Evolutionary conservation across 1,139 yeast genomes (phyloP).

Genomic region (Zygosaccharomyces sapae): DNA sequence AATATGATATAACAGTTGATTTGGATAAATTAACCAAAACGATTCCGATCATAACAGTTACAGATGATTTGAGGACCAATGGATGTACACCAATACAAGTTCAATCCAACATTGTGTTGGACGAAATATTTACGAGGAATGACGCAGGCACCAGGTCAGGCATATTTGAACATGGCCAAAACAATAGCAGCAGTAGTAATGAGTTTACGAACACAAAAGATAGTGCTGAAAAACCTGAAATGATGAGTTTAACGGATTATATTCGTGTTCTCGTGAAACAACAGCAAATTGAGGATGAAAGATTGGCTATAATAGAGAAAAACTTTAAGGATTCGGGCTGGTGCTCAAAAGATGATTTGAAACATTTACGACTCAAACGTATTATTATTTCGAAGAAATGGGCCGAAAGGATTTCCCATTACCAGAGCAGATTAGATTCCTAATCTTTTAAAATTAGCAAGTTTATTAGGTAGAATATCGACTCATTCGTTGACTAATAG

Average conservation of each 20-base stretch:
- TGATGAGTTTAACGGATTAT: constrained; percentile 27
- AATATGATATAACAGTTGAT: constrained; percentile 22
- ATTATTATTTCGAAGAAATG: constrained; percentile 28
- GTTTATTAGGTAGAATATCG: too few species aligned
- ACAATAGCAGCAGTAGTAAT: background rate
- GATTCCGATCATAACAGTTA: constrained; percentile 26
- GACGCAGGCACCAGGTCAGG: constrained; percentile 9
- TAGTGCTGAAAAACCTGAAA: constrained; percentile 17
- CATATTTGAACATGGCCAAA: constrained; percentile 4
- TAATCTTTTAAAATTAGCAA: background rate
- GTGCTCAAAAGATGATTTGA: constrained; percentile 29
- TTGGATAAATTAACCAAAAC: constrained; percentile 22
- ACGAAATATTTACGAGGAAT: constrained; percentile 18
- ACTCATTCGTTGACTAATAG: too few species aligned
- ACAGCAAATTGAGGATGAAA: constrained; percentile 28
- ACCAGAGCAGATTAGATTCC: constrained; percentile 23
- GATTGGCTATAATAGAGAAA: constrained; percentile 26
- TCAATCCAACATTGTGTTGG: constrained; percentile 25
- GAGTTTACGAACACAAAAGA: constrained; percentile 9
- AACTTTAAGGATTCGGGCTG: constrained; percentile 28
- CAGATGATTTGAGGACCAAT: constrained; percentile 22
- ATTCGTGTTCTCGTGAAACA: constrained; percentile 24
- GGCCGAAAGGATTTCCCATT: constrained; percentile 31
- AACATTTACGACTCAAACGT: constrained; percentile 25
- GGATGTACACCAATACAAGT: constrained; percentile 18